Conservation (phyloP, 139 green algal species). For the Micromonas pusilla region DNA sequence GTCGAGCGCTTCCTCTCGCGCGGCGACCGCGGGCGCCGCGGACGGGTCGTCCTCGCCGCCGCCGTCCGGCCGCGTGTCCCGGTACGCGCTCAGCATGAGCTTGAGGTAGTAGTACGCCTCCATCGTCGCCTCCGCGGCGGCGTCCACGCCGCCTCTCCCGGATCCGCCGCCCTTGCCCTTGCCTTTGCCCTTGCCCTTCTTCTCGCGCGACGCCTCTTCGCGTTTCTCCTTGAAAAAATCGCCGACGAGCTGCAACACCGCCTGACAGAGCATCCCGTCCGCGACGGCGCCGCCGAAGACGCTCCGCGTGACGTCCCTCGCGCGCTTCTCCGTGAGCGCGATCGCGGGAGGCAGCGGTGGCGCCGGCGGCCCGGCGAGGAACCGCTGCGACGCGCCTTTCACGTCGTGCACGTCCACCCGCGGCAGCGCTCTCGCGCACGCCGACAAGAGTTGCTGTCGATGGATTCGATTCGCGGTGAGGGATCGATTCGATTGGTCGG, state of each 20-base stretch:
- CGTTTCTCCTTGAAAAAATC: not conserved
- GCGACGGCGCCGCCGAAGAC: not conserved
- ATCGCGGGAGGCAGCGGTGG: not conserved
- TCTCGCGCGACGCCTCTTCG: not conserved
- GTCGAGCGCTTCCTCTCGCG: not conserved
- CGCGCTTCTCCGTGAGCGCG: not conserved
- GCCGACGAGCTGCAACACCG: not conserved
- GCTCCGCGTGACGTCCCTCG: not conserved
- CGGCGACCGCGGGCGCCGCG: no score
- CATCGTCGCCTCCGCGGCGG: slow-evolving; percentile 1
- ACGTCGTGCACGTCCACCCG: not conserved
- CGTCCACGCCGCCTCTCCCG: no score
- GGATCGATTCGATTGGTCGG: no score
- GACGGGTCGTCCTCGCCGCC: not conserved
- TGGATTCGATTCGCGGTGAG: no score
- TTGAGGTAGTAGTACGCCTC: slow-evolving; percentile 17
- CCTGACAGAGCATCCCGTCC: not conserved
- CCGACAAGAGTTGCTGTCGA: not conserved
- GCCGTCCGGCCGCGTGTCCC: not conserved
- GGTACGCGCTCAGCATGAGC: slow-evolving; percentile 10
- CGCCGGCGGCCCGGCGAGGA: not conserved
- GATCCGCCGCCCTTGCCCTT: no score
- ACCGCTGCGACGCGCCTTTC: not conserved
- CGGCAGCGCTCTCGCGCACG: not conserved
- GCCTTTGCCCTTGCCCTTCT: not conserved